These are phyloP conservation scores for Astrothelium subdiscretum DNA, from an alignment of 495 filamentous ascomycete genomes.

Conservation along the genomic window DNA sequence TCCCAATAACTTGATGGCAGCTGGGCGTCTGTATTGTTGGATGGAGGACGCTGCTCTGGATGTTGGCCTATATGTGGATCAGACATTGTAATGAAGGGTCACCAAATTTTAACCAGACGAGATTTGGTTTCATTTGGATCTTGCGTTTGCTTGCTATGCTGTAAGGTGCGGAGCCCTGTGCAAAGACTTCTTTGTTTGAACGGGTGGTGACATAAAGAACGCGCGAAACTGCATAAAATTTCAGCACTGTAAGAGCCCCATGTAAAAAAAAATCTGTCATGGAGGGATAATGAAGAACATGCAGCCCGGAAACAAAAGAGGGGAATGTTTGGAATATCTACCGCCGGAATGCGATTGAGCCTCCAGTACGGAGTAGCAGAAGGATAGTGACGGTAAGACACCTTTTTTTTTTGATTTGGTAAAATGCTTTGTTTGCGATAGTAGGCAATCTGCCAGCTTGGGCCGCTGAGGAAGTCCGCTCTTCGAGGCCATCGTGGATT, in stretches of 20 bases:
- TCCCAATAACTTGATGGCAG: slow-evolving; percentile 8
- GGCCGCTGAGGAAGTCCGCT: too few relatives aligned
- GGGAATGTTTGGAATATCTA: background rate
- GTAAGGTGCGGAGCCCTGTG: background rate
- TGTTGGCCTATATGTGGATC: background rate
- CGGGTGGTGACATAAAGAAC: background rate
- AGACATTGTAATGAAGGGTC: background rate
- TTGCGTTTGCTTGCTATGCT: background rate
- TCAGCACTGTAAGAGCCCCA: background rate
- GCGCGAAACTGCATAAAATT: background rate
- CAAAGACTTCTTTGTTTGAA: background rate
- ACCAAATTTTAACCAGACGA: background rate
- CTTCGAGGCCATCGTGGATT: too few relatives aligned
- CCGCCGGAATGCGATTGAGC: background rate
- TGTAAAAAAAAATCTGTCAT: background rate
- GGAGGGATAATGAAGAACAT: background rate
- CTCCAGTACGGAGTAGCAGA: too few relatives aligned
- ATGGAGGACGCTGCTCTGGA: background rate
- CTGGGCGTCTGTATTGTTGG: background rate
- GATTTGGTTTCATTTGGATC: background rate
- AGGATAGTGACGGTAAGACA: too few relatives aligned
- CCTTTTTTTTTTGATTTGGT: too few relatives aligned
- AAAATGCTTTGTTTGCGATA: too few relatives aligned
- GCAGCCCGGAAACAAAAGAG: background rate
- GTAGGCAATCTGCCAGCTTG: too few relatives aligned